These are phyloP conservation scores for Conticribra weissflogii DNA, from an alignment of 108 stramenopile species.

Conservation along the genomic window DNA sequence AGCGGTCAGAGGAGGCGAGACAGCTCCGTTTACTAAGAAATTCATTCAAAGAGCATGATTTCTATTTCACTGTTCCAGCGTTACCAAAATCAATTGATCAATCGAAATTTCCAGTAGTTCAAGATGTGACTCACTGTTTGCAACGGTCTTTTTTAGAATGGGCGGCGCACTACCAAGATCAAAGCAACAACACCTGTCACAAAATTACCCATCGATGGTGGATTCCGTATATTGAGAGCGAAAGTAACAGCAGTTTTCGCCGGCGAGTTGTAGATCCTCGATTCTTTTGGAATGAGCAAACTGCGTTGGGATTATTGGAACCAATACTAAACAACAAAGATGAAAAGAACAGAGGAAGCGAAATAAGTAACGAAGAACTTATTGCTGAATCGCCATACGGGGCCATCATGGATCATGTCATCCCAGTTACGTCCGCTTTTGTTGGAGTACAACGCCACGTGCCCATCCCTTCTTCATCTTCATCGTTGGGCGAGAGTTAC, in stretches of 20 bases:
- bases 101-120: slow-evolving; percentile 26
- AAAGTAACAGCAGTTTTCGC: slow-evolving; percentile 1
- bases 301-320: slow-evolving; percentile 62
- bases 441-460: slow-evolving; percentile 77
- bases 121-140: slow-evolving; percentile 69
- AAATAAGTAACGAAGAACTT: neutral
- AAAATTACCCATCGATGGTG: slow-evolving; percentile 29
- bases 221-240: slow-evolving; percentile 16
- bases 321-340: neutral
- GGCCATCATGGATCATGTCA: slow-evolving; percentile 55
- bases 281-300: slow-evolving; percentile 95
- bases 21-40: slow-evolving; percentile 74
- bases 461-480: slow-evolving; percentile 9
- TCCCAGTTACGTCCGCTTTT: slow-evolving; percentile 92
- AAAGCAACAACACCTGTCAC: neutral
- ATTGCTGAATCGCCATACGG: slow-evolving; percentile 13
- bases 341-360: neutral
- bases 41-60: slow-evolving; percentile 75
- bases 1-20: slow-evolving; percentile 61
- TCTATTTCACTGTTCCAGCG: slow-evolving; percentile 58
- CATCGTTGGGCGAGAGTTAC: slow-evolving; percentile 40
- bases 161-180: slow-evolving; percentile 1
- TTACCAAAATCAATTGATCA: neutral
- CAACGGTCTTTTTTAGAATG: slow-evolving; percentile 54
- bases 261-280: slow-evolving; percentile 69